Conservation (phyloP, 176 grass and related monocot genomes). For the Raddia distichophylla region DNA sequence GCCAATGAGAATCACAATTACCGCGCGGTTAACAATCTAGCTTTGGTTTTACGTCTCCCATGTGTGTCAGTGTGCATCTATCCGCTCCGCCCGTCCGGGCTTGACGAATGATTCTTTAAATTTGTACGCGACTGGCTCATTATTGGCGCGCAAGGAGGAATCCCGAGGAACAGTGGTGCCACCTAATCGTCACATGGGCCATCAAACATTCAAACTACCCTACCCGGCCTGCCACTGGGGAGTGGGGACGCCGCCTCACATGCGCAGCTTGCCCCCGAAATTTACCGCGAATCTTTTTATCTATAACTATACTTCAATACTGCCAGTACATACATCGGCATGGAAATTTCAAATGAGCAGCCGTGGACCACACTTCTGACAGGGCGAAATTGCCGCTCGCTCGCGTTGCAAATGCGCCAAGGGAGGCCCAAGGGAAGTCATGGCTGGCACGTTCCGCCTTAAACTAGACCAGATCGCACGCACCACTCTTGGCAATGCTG, state of each 20-base stretch:
- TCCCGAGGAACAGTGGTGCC: conserved; percentile 49
- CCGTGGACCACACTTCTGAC: conserved; percentile 22
- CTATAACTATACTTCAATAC: neutral
- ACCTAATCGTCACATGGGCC: conserved; percentile 52
- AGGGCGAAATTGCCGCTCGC: neutral
- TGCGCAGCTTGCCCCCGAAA: conserved; percentile 33
- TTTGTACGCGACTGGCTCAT: conserved; percentile 32
- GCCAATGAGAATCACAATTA: conserved; percentile 22
- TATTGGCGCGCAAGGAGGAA: conserved; percentile 48
- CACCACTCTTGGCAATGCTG: conserved; percentile 6
- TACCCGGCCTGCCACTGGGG: conserved; percentile 24
- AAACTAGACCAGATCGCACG: conserved; percentile 34
- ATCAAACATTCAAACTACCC: conserved; percentile 35
- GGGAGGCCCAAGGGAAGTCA: conserved; percentile 28
- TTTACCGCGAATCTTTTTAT: conserved; percentile 35
- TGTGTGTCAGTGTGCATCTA: conserved; percentile 6
- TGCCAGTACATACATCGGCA: neutral
- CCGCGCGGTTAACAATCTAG: conserved; percentile 2
- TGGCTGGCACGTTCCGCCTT: conserved; percentile 38
- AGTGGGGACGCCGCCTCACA: conserved; percentile 33
- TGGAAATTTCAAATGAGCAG: neutral
- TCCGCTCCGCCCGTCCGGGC: conserved; percentile 4
- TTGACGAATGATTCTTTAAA: conserved; percentile 39
- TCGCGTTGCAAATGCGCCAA: neutral
- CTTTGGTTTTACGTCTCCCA: conserved; percentile 39